phyloP scores from a whole-genome alignment of 106 monocot species.

The Dendrobium officinale region DNA sequence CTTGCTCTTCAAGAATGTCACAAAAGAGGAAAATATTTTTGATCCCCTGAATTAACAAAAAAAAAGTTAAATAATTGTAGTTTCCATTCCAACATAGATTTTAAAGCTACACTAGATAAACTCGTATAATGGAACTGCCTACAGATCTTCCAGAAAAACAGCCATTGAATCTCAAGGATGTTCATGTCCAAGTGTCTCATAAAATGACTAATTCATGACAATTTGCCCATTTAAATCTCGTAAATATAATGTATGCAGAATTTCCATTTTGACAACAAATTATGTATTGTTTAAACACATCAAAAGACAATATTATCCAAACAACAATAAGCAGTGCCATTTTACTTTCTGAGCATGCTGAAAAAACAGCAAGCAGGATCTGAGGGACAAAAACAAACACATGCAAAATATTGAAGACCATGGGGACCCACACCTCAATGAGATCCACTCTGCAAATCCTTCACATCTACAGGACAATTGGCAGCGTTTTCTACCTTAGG shows the following conservation, averaged over 20 bases:
- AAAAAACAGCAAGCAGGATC: too few relatives aligned
- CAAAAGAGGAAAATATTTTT: conserved; percentile 70
- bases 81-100: not conserved
- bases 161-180: not conserved
- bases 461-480: too few relatives aligned
- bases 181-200: not conserved
- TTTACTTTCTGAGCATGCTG: not conserved
- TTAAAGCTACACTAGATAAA: not conserved
- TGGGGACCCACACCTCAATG: too few relatives aligned
- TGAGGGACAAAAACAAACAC: too few relatives aligned
- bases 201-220: not conserved
- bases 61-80: not conserved
- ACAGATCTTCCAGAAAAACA: not conserved
- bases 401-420: too few relatives aligned
- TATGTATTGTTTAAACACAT: not conserved
- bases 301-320: not conserved
- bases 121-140: not conserved
- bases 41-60: conserved; percentile 51
- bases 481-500: too few relatives aligned
- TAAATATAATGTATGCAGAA: too few relatives aligned
- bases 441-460: too few relatives aligned
- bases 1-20: conserved; percentile 66
- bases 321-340: not conserved
- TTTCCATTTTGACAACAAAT: not conserved
- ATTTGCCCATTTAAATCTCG: not conserved